A percentile compares a stretch with the other conserved stretches of the same genome.
Evolutionary conservation across 352 stramenopile genomes (phyloP).

Genomic region (Blastocystis sp.): DNA sequence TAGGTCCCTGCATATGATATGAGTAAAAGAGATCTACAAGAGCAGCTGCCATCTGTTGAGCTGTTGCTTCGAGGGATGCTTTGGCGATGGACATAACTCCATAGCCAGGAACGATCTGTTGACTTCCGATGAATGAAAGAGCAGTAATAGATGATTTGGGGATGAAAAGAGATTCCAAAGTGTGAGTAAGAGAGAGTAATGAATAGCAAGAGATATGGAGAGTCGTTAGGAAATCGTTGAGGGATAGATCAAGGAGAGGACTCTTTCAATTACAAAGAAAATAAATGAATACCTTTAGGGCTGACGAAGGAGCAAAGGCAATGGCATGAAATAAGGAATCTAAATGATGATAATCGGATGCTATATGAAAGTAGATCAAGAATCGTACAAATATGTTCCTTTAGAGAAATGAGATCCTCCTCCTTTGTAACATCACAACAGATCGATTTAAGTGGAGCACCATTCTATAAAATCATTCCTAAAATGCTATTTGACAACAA

Average conservation of each 20-base stretch:
- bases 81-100: constrained; percentile 51
- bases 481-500: not conserved
- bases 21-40: not conserved
- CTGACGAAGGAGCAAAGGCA: constrained; percentile 8
- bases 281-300: not conserved
- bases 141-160: not conserved
- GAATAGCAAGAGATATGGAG: not conserved
- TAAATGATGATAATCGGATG: not conserved
- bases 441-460: not conserved
- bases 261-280: not conserved
- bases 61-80: constrained; percentile 39
- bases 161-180: not conserved
- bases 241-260: not conserved
- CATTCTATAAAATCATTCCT: not conserved
- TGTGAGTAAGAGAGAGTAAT: constrained; percentile 7
- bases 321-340: constrained; percentile 51
- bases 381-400: constrained; percentile 17
- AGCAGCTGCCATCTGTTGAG: not conserved
- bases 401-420: not conserved
- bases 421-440: constrained; percentile 25
- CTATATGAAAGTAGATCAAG: not conserved
- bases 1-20: not conserved
- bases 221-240: constrained; percentile 19
- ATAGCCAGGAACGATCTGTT: not conserved
- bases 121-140: constrained; percentile 33